These are phyloP conservation scores for Aspergillus japonicus DNA, from an alignment of 2,329 filamentous ascomycete genomes.

Conservation along the genomic window DNA sequence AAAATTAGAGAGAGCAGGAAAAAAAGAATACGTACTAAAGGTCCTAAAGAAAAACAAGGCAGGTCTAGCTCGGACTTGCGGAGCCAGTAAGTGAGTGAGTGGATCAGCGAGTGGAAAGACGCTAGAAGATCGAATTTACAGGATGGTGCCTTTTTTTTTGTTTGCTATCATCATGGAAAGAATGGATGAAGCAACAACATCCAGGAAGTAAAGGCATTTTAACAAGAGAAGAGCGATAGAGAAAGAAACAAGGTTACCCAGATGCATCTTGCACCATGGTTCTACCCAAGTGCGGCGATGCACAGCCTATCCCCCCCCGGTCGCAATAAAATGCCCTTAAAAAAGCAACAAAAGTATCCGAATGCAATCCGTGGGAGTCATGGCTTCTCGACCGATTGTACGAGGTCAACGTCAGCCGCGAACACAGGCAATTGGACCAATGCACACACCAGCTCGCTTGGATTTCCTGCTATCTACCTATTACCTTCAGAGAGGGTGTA, in stretches of 20 bases:
- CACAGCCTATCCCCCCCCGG: background rate
- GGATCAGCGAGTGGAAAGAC: background rate
- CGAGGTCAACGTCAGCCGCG: background rate
- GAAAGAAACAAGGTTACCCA: background rate
- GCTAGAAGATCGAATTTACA: background rate
- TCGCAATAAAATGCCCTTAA: background rate
- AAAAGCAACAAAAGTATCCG: background rate
- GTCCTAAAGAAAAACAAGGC: background rate
- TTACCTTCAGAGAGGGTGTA: too few species aligned
- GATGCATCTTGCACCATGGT: background rate
- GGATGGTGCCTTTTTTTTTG: background rate
- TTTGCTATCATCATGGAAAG: background rate
- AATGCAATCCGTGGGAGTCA: background rate
- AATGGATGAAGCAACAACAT: background rate
- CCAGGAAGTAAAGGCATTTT: background rate
- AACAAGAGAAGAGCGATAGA: background rate
- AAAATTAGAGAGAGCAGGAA: background rate
- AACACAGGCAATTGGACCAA: background rate
- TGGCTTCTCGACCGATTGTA: background rate
- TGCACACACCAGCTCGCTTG: background rate
- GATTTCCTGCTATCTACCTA: background rate
- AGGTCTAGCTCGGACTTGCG: slow-evolving; percentile 3
- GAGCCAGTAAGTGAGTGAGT: background rate
- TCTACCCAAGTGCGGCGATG: background rate
- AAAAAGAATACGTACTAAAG: background rate